These are phyloP conservation scores for Colletotrichum eremochloae DNA, from an alignment of 2,329 filamentous ascomycete genomes.

Conservation along the genomic window DNA sequence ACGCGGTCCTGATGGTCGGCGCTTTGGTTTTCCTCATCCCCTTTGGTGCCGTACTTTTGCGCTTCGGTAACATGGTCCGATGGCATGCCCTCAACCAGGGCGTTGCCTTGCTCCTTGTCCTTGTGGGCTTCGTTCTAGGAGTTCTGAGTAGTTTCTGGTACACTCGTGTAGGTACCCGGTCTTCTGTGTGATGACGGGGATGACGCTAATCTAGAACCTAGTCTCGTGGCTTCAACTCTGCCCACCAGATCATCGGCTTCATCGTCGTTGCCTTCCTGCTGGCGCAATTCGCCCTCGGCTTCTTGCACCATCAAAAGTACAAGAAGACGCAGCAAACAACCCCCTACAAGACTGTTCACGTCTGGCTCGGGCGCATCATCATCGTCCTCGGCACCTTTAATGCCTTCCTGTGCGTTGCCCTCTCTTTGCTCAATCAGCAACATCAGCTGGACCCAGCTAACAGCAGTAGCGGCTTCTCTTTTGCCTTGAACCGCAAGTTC, in stretches of 20 bases:
- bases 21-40: conserved; percentile 69
- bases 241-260: conserved; percentile 72
- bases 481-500: conserved; percentile 64
- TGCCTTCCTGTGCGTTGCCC: conserved; percentile 64
- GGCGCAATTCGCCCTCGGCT: conserved; percentile 66
- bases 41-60: conserved; percentile 66
- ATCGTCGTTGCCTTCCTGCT: conserved; percentile 66
- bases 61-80: conserved; percentile 63
- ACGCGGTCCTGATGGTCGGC: conserved; percentile 68
- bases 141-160: conserved; percentile 66
- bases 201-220: conserved; percentile 45
- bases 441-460: conserved; percentile 16
- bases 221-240: conserved; percentile 65
- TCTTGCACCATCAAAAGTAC: conserved; percentile 68
- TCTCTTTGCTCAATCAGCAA: neutral
- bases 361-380: conserved; percentile 68
- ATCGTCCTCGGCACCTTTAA: conserved; percentile 68
- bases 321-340: conserved; percentile 64
- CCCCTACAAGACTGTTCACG: conserved; percentile 65
- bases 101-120: conserved; percentile 61
- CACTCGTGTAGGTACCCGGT: conserved; percentile 62
- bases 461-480: conserved; percentile 65
- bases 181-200: too few relatives aligned
- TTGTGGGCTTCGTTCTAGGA: conserved; percentile 66
- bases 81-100: conserved; percentile 69